A percentile compares a stretch with the other conserved stretches of the same genome.
Evolutionary conservation across 345 rosid species (phyloP).

Genomic region (Cochlearia excelsa): DNA sequence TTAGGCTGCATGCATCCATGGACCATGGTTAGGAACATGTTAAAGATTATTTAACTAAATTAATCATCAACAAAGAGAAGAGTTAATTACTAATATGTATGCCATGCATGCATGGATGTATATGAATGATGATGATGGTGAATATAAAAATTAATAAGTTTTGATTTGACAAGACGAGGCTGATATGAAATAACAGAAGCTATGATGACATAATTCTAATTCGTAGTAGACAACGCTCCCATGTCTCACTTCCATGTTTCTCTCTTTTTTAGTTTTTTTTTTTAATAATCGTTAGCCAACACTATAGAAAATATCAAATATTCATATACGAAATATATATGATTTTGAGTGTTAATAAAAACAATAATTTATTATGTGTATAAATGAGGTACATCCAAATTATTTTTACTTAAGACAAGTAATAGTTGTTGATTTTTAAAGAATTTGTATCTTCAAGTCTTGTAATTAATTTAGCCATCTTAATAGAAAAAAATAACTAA

Average conservation of each 20-base stretch:
- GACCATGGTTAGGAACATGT: conserved; percentile 20
- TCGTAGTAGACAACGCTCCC: conserved; percentile 32
- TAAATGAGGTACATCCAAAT: too few species aligned
- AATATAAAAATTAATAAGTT: background rate
- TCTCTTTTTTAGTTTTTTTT: conserved; percentile 24
- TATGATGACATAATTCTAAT: conserved; percentile 22
- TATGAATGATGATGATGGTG: conserved; percentile 9
- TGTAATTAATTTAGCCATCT: too few species aligned
- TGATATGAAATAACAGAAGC: conserved; percentile 11
- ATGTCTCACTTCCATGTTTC: conserved; percentile 36
- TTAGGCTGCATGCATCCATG: too few species aligned
- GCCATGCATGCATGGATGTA: conserved; percentile 17
- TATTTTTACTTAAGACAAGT: too few species aligned
- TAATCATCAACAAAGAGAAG: background rate
- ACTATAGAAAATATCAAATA: background rate
- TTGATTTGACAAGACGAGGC: conserved; percentile 33
- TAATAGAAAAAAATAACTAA: too few species aligned
- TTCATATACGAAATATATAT: background rate
- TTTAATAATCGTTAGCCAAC: background rate
- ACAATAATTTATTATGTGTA: too few species aligned
- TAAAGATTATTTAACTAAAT: conserved; percentile 2
- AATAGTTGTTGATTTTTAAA: too few species aligned
- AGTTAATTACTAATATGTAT: background rate
- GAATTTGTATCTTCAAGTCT: too few species aligned
- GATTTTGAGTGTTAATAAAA: too few species aligned